Conservation (phyloP, 2,329 filamentous ascomycete species). For the Sordariomycetes sp. region DNA sequence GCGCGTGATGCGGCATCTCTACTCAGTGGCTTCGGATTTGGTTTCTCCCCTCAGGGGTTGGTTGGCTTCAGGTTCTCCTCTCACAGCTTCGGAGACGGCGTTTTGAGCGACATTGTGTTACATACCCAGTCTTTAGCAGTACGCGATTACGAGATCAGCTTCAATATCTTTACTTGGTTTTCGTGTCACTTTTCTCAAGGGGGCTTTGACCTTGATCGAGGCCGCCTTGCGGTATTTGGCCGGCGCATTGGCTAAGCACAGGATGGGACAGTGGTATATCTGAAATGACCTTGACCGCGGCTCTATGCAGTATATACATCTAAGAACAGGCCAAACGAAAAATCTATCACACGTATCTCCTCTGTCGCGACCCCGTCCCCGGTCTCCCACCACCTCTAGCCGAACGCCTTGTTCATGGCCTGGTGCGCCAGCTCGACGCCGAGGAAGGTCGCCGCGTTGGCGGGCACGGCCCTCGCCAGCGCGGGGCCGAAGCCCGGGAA, state of each 20-base stretch:
- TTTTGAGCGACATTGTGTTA: too few species aligned
- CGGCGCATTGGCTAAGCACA: neutral
- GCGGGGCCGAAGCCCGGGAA: conserved; percentile 95
- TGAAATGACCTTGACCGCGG: neutral
- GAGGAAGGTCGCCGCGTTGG: conserved; percentile 91
- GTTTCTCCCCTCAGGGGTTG: too few species aligned
- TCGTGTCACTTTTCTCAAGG: too few species aligned
- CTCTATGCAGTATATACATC: neutral
- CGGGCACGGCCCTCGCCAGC: conserved; percentile 83
- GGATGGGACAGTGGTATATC: neutral
- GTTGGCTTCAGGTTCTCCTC: too few species aligned
- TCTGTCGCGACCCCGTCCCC: neutral
- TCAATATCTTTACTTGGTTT: too few species aligned
- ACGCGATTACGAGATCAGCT: too few species aligned
- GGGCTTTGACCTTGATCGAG: too few species aligned
- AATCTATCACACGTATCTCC: neutral
- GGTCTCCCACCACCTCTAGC: conserved; percentile 8
- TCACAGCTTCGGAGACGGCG: too few species aligned
- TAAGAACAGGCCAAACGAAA: neutral
- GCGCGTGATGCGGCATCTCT: too few species aligned
- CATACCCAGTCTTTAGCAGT: too few species aligned
- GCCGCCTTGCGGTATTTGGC: too few species aligned
- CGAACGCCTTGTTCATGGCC: conserved; percentile 69
- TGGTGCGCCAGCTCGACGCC: conserved; percentile 77
- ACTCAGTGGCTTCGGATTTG: too few species aligned